Evolutionary conservation across 2,329 filamentous ascomycete species (phyloP), one percentile per base, ranked within the genome.

Genomic region (Magnaporthiopsis incrustans): DNA sequence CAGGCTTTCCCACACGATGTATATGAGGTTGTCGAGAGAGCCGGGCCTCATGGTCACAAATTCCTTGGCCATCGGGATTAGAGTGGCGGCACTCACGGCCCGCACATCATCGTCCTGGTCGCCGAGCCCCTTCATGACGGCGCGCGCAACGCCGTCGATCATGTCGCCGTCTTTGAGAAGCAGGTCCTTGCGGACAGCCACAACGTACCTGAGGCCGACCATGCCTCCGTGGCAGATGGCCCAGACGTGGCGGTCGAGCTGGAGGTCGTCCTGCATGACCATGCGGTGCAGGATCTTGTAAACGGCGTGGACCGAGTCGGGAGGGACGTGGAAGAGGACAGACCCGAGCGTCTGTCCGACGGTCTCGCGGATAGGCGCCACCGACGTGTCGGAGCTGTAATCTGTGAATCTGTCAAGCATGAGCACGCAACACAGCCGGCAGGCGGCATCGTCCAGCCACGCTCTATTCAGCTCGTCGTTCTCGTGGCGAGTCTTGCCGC

Each of bases 351-450:
- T 94, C 76, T 99, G 95, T 59, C 95, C 95, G 57, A 96, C 91
- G 0, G 93, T 97, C 78, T 99, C 95, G 68, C 95, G 85, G 67
- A 99, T 97, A 0, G 95, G 95, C 0, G 95, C 95, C 57, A 99
- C 92, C 0, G 96, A 96, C 63, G 92, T 99, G 75, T 99, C 95
- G 6, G 93, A 97, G 65, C 96, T 95, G 77, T 97, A 99, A 73
- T 99, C 95, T 64, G 93, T 96, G 73, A 99, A 99, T 63, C 93
- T 88, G 77, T 99, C 95, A 22, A 99, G 86, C 88, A 99, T 97
- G 71, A 99, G 89, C 63, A 99, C 93, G 73, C 91, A 97, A 75
- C 93, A 94, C 61, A 99, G 84, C 32, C 95, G 90, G 71, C 93
- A 97, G n/a, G 93, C 92, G 62, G 99, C 82, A 72, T 99, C 94